Percentiles rank a stretch among this genome's conserved stretches.
Evolutionary conservation across 2,329 filamentous ascomycete genomes (phyloP).

Genomic region (Sarocladium brachiariae): DNA sequence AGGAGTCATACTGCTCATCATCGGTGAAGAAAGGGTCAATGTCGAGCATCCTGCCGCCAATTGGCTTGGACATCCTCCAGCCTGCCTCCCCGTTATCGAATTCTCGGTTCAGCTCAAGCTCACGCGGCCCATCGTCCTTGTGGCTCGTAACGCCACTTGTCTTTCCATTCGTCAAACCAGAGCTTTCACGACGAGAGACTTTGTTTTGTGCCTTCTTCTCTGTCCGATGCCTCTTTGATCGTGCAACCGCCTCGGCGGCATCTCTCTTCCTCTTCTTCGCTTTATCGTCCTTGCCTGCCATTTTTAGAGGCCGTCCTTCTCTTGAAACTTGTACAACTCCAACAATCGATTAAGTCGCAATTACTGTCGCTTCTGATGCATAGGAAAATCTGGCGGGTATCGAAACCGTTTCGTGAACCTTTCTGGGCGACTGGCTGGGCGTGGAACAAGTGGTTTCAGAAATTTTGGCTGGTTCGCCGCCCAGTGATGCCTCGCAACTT

Average conservation of each 20-base stretch:
- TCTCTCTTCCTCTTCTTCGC: slow-evolving; percentile 43
- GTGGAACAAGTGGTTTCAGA: slow-evolving; percentile 6
- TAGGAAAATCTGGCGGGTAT: neutral
- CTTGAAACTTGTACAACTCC: neutral
- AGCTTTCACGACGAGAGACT: slow-evolving; percentile 1
- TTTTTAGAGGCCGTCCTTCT: neutral
- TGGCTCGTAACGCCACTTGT: neutral
- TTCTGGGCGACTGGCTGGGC: neutral
- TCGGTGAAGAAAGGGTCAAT: slow-evolving; percentile 56
- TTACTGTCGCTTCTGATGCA: slow-evolving; percentile 19
- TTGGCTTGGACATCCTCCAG: slow-evolving; percentile 57
- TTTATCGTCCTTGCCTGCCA: slow-evolving; percentile 21
- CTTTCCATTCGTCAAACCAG: neutral
- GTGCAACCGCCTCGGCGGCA: slow-evolving; percentile 31
- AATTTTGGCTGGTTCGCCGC: slow-evolving; percentile 5
- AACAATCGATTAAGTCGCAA: neutral
- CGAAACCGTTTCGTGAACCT: neutral
- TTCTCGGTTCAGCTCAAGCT: slow-evolving; percentile 20
- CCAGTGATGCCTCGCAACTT: slow-evolving; percentile 9
- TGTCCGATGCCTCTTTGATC: slow-evolving; percentile 34
- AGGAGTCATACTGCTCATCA: slow-evolving; percentile 50
- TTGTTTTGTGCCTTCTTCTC: slow-evolving; percentile 16
- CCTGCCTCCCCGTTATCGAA: slow-evolving; percentile 26
- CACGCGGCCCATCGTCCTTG: slow-evolving; percentile 14
- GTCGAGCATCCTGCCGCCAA: slow-evolving; percentile 59